Base-by-base conservation (phyloP, 1,139 yeast genomes). In the Candida sanyaensis region DNA sequence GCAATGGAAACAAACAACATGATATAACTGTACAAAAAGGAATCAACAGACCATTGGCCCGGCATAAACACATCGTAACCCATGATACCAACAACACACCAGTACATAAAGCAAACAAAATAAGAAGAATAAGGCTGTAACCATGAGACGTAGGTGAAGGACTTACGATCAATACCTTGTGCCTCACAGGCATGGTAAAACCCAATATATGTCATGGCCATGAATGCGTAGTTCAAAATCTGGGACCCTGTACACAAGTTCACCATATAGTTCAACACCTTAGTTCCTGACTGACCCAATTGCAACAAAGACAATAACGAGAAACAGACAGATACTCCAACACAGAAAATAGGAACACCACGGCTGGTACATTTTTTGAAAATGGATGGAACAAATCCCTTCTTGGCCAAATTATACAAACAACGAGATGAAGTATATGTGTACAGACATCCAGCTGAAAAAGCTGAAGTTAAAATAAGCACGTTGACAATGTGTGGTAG, bases 401-500 rank as follows among this genome's bases (percentile, higher is more conserved):
- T 65, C 45, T 58, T 56, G 3, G 78, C 68, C 50, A 73, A 66
- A 3, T 73, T 75, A 44, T 68, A 73, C 41, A 74, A 65, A 3
- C 72, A 73, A 59, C 79, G 63, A n/a, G 75, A 68, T 4, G 77
- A 71, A 49, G 76, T 71, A 51, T 69, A 73, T 24, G 73, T 69
- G 56, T 73, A 72, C 8, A 76, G 70, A 53, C 71, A 72, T 50
- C 78, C 79, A 24, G 78, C 78, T 10, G 88, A 82, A 53, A 86
- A 78, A 47, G 88, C 87, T 48, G 86, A 84, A 8, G 86, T 69
- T 60, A 87, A 67, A 49, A 87, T 82, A 55, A 81, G 81, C 1
- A 84, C 92, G 60, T 87, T 87, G 55, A 87, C 73, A 45, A 87
- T 73, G 58, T 84, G 86, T 52, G 86, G 83, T 54, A 86, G 68